Conservation (phyloP, 2,329 filamentous ascomycete species). For the Neofusicoccum parvum region DNA sequence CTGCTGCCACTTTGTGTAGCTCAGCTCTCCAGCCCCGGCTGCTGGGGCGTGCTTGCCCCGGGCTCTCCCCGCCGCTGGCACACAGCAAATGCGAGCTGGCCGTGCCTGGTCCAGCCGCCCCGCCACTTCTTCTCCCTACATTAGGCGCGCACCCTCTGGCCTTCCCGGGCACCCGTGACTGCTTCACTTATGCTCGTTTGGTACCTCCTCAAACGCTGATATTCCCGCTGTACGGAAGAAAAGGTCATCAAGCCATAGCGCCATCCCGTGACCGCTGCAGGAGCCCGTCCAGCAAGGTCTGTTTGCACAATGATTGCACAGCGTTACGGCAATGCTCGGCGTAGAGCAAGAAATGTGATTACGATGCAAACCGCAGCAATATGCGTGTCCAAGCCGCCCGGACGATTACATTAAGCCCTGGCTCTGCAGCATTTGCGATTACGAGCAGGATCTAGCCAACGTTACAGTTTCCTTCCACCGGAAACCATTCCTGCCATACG, state of each 20-base stretch:
- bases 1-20: slow-evolving; percentile 5
- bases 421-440: too few species aligned
- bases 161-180: neutral
- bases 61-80: too few species aligned
- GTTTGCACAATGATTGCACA: neutral
- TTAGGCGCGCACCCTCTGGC: too few species aligned
- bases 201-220: neutral
- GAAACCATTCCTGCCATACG: neutral
- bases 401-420: too few species aligned
- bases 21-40: neutral
- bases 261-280: neutral
- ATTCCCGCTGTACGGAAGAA: neutral
- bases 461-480: neutral
- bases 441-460: too few species aligned
- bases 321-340: neutral
- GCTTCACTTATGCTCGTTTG: neutral
- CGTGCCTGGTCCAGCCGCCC: too few species aligned
- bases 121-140: too few species aligned
- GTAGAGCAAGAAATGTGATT: neutral
- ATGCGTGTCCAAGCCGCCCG: neutral
- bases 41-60: neutral
- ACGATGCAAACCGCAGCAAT: neutral
- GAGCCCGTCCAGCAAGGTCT: neutral
- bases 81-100: neutral
- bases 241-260: neutral